phyloP scores from a whole-genome alignment of 176 grass and related monocot species.

The Otatea glauca region DNA sequence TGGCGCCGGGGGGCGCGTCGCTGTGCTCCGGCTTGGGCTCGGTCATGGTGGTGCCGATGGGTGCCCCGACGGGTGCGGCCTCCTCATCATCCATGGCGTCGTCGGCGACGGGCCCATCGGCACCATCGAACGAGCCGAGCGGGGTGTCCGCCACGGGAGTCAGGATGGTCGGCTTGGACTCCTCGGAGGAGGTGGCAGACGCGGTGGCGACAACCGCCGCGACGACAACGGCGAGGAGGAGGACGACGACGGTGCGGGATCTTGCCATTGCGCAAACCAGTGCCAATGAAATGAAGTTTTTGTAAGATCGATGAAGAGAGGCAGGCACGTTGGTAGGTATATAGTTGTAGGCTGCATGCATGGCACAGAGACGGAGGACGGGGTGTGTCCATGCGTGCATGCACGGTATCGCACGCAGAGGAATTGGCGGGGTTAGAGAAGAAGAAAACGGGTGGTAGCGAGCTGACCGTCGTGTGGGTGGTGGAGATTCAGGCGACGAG shows the following conservation, averaged over 20 bases:
- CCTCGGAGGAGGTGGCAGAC: background rate
- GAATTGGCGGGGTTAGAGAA: background rate
- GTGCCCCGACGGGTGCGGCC: slow-evolving; percentile 37
- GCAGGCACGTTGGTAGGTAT: background rate
- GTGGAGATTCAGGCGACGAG: slow-evolving; percentile 8
- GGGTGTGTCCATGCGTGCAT: background rate
- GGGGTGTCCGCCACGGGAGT: slow-evolving; percentile 31
- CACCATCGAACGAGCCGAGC: slow-evolving; percentile 28
- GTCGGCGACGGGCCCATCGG: slow-evolving; percentile 24
- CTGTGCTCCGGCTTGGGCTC: slow-evolving; percentile 14
- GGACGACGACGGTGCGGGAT: background rate
- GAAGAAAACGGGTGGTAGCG: background rate
- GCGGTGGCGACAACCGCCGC: background rate
- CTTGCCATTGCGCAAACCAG: background rate
- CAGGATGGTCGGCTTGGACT: slow-evolving; percentile 12
- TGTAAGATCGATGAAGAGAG: background rate
- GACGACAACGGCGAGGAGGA: background rate
- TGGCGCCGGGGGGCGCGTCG: background rate
- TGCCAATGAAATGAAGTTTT: background rate
- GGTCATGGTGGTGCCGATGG: slow-evolving; percentile 46
- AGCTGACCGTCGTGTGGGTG: background rate
- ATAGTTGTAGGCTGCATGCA: background rate
- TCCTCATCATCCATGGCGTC: slow-evolving; percentile 22
- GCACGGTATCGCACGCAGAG: background rate
- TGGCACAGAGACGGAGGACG: background rate